Base-by-base conservation (phyloP, 2,329 filamentous ascomycete genomes). In the Alternaria ethzedia region DNA sequence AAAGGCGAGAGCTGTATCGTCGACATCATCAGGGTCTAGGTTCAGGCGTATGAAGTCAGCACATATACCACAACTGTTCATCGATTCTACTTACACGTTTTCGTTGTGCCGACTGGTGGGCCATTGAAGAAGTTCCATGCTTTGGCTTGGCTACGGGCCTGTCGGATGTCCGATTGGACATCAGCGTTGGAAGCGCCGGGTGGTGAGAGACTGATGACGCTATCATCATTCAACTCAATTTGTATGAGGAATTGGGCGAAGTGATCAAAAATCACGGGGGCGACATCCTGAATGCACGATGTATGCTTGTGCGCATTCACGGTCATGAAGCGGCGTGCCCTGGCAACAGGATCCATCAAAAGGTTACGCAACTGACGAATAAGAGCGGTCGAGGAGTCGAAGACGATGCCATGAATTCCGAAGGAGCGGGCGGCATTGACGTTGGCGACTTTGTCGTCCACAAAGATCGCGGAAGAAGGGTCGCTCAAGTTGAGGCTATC, bases 1-100 rank as follows among this genome's bases (percentile, higher is more conserved):
- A 21, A 79, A 59, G 15, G 75, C 74, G 9, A 74, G 63, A 10
- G 78, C 70, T 7, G 79, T 80, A 20, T 75, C 78, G 63, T 80
- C 78, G 23, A 80, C 61, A 54, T 80, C 79, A 58, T 78, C 66
- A 3, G 78, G 78, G 46, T 75, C 58, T 60, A 11, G 7, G 44
- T n/a, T 26, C 13, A 12, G 8, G 28, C n/a, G 25, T 9, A 15
- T 23, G 23, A 5, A 49, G 20, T 32, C 23, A 21, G 10, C 45
- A 21, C 11, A 43, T 15, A 28, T 23, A n/a, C 12, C 21, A 28
- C 8, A 32, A 25, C 17, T 44, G 2, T 9, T 23, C 12, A 4
- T 11, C 9, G 17, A 5, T 28, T 47, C 6, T 32, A 21, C 58
- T 61, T 56, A 51, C 51, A 80, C 6, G 43, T 50, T 28, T 61